phyloP scores from a whole-genome alignment of 495 filamentous ascomycete genomes.

The Annulohypoxylon maeteangense region DNA sequence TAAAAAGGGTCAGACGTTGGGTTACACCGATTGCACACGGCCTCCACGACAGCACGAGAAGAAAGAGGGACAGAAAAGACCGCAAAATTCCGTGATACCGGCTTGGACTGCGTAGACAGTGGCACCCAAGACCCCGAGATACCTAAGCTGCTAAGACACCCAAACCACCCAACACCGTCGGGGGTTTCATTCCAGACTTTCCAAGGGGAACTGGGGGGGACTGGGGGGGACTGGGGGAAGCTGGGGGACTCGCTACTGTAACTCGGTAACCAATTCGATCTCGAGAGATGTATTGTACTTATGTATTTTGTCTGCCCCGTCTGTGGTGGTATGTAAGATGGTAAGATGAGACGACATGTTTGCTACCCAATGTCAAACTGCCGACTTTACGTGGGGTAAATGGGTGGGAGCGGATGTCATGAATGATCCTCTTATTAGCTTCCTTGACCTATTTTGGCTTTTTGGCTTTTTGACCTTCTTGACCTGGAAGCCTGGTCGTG shows the following conservation, averaged over 20 bases:
- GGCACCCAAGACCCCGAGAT: conserved; percentile 1
- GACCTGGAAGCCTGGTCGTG: conserved; percentile 11
- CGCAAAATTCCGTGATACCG: conserved; percentile 39
- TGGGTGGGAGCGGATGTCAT: not conserved
- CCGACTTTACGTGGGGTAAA: conserved; percentile 41
- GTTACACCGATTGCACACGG: conserved; percentile 39
- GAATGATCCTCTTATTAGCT: not conserved
- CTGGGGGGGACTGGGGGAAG: too few relatives aligned
- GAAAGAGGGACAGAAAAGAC: conserved; percentile 31
- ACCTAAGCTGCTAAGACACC: too few relatives aligned
- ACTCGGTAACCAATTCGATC: conserved; percentile 45
- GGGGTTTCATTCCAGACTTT: conserved; percentile 24
- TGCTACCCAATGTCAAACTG: conserved; percentile 44
- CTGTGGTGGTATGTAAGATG: conserved; percentile 3
- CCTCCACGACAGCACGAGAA: conserved; percentile 17
- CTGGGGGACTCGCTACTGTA: conserved; percentile 36
- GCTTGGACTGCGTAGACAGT: conserved; percentile 1
- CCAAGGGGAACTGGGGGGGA: too few relatives aligned
- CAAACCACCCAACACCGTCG: conserved; percentile 5
- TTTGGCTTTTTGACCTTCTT: conserved; percentile 5
- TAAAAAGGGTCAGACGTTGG: conserved; percentile 36
- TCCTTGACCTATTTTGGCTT: too few relatives aligned
- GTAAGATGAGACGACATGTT: conserved; percentile 24
- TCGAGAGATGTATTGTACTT: conserved; percentile 25
- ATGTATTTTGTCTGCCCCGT: conserved; percentile 8